A percentile compares a stretch with the other conserved stretches of the same genome.
Evolutionary conservation across 1,284 basidiomycete genomes (phyloP).

Genomic region (Phellopilus nigrolimitatus): DNA sequence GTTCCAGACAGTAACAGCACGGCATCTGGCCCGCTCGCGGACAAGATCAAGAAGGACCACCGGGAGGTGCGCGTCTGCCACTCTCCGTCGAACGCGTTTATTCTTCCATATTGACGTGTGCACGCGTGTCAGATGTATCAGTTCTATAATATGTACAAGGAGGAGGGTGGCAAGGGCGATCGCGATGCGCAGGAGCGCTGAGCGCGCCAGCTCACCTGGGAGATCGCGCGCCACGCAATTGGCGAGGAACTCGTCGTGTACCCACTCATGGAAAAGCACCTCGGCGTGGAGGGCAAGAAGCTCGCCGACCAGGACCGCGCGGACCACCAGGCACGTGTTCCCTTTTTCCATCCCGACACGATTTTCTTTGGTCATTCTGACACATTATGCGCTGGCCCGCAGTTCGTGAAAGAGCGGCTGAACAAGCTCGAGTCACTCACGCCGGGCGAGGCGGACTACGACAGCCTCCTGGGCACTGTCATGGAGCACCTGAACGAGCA

Average conservation of each 20-base stretch:
- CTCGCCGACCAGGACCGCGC: slow-evolving; percentile 53
- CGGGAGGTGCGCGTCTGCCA: too few species aligned
- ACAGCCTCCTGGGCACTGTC: slow-evolving; percentile 36
- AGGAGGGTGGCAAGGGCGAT: slow-evolving; percentile 4
- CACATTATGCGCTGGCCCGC: not conserved
- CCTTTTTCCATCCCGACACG: not conserved
- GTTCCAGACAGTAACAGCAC: too few species aligned
- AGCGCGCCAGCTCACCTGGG: not conserved
- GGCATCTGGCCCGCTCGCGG: too few species aligned
- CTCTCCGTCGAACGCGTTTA: too few species aligned
- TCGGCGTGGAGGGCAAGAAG: slow-evolving; percentile 46
- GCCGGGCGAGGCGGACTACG: slow-evolving; percentile 41
- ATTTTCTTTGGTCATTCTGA: not conserved
- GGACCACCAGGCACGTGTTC: slow-evolving; percentile 48
- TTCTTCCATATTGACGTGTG: too few species aligned
- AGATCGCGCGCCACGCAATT: slow-evolving; percentile 25
- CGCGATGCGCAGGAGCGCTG: not conserved
- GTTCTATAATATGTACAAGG: not conserved
- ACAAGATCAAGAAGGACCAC: too few species aligned
- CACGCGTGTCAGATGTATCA: not conserved
- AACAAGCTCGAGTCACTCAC: slow-evolving; percentile 42
- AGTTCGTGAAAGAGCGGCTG: slow-evolving; percentile 47
- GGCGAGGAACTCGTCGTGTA: slow-evolving; percentile 65
- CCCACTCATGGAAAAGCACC: slow-evolving; percentile 57
- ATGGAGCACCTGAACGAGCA: slow-evolving; percentile 47